Evolutionary conservation across 495 filamentous ascomycete species (phyloP), one percentile per base, ranked within the genome.

Genomic region (Mytilinidion resinicola): DNA sequence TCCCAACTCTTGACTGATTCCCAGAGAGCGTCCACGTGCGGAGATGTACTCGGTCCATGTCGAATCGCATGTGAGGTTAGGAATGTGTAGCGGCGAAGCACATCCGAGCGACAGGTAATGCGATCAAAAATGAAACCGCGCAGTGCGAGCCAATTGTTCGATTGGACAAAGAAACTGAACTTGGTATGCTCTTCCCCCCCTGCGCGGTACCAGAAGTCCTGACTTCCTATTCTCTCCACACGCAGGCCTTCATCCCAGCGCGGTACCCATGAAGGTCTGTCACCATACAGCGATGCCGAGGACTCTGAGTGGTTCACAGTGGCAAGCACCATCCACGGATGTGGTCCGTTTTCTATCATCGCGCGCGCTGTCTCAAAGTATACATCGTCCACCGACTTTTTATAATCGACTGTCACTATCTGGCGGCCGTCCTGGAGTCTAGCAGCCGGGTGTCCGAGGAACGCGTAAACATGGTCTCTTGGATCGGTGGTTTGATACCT

Each of bases 211-310:
- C 25, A 30, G 25, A 3, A 3, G 25, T 30, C 25, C 6, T 3
- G 2, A 30, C 6, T 30, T 30, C 25, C 25, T 2, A 30, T 30
- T 6, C 25, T 30, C 6, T 2, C 2, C 6, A 44, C 41, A 8
- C 14, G 19, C 41, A 2, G 2, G 19, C 41, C 41, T n/a, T 44
- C 41, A 14, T 53, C 17, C 51, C 51, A 53, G 12, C 51, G 21
- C 15, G 51, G 51, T 36, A 53, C 51, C 51, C 51, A 53, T 5
- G 51, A 53, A 17, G 51, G 51, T 20, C 20, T 15, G 34, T 6
- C 17, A 8, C 15, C 15, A 6, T 38, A 15, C 4, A 53, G 41
- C 1, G 41, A 44, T n/a, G 1, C 15, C 11, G 34, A 41, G 3
- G 37, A 14, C 33, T 20, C 25, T 14, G n/a, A 5, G n/a, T 53